Evolutionary conservation across 495 filamentous ascomycete species (phyloP).

Genomic region (Penicillium roqueforti): DNA sequence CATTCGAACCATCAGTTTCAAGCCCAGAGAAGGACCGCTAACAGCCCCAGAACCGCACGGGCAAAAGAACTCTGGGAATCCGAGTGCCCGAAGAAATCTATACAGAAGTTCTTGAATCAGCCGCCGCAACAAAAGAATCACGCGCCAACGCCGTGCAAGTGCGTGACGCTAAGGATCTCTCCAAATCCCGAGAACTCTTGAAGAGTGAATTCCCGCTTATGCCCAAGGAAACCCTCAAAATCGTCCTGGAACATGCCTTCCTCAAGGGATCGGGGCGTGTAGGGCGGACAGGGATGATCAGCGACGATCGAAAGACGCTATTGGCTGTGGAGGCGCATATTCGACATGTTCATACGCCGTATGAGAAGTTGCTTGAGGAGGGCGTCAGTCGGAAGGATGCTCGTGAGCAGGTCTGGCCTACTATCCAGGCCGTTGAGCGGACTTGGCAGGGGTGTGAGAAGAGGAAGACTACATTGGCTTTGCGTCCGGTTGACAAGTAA

Average conservation of each 20-base stretch:
- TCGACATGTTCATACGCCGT: constrained; percentile 46
- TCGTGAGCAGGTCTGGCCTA: constrained; percentile 26
- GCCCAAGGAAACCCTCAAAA: constrained; percentile 34
- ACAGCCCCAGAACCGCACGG: constrained; percentile 26
- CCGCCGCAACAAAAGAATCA: constrained; percentile 32
- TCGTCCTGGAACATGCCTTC: constrained; percentile 43
- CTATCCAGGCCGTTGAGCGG: constrained; percentile 25
- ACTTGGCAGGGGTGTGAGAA: constrained; percentile 27
- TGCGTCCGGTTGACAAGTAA: background rate
- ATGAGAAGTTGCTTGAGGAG: constrained; percentile 37
- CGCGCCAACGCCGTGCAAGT: constrained; percentile 38
- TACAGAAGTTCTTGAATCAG: constrained; percentile 25
- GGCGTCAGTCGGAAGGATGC: constrained; percentile 23
- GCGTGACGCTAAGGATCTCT: constrained; percentile 34
- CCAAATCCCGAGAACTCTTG: constrained; percentile 33
- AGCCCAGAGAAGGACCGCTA: background rate
- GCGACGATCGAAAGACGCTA: constrained; percentile 35
- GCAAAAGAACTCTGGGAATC: constrained; percentile 39
- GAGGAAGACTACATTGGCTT: background rate
- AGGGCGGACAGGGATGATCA: constrained; percentile 34
- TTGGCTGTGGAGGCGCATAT: constrained; percentile 51
- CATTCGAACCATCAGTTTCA: background rate
- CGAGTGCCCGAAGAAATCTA: constrained; percentile 43
- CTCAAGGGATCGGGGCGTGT: constrained; percentile 49
- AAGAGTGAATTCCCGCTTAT: constrained; percentile 39